A percentile compares a stretch with the other conserved stretches of the same genome.
phyloP scores from a whole-genome alignment of 2,329 filamentous ascomycete genomes.

The Colletotrichum tanaceti region DNA sequence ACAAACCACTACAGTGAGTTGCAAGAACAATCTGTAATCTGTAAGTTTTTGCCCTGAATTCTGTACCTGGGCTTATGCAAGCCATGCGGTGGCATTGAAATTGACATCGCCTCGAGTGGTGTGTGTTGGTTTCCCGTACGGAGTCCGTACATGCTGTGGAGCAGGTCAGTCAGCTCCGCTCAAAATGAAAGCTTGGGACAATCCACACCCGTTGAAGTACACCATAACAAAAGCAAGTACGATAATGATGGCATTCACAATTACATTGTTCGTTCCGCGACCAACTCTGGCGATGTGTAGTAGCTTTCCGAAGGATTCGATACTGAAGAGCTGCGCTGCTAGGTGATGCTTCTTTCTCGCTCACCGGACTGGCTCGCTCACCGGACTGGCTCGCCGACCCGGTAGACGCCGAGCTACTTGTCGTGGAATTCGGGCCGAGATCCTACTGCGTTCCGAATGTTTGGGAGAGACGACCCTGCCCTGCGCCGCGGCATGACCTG shows the following conservation, averaged over 20 bases:
- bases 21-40: constrained; percentile 5
- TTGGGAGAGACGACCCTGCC: too few relatives aligned
- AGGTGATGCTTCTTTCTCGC: not conserved
- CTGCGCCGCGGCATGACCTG: not conserved
- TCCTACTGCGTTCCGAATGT: not conserved
- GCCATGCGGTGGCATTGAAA: constrained; percentile 15
- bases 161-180: constrained; percentile 1
- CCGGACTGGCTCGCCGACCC: not conserved
- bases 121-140: constrained; percentile 5
- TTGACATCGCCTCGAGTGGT: constrained; percentile 2
- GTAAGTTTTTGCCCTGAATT: not conserved
- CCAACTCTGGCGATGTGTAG: not conserved
- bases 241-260: constrained; percentile 14
- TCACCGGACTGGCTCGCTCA: too few relatives aligned
- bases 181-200: not conserved
- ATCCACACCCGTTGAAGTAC: constrained; percentile 17
- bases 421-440: not conserved
- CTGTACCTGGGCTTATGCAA: constrained; percentile 25
- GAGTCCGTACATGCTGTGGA: not conserved
- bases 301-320: not conserved
- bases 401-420: not conserved
- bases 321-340: constrained; percentile 7
- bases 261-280: constrained; percentile 2
- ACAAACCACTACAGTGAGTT: constrained; percentile 8
- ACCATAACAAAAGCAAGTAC: constrained; percentile 27